Evolutionary conservation across 163 green algal species (phyloP).

Genomic region (Scenedesmus sp.): DNA sequence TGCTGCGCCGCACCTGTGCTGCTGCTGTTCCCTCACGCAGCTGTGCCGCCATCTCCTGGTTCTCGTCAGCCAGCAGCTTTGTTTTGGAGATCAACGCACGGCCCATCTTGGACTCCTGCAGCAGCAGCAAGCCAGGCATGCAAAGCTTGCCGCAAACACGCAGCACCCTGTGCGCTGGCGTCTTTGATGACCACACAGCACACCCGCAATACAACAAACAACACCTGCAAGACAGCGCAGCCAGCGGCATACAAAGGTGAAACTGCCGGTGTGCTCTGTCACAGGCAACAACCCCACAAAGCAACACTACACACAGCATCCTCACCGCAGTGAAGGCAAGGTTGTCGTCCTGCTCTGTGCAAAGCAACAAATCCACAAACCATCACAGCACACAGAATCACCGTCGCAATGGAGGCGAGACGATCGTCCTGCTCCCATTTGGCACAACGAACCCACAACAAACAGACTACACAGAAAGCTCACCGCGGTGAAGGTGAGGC

Average conservation of each 20-base stretch:
- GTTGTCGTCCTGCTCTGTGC: too few species aligned
- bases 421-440: too few species aligned
- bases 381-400: too few species aligned
- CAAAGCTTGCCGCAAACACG: background rate
- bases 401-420: background rate
- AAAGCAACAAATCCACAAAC: too few species aligned
- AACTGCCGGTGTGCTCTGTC: background rate
- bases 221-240: too few species aligned
- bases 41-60: constrained; percentile 45
- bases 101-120: constrained; percentile 50
- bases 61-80: constrained; percentile 40
- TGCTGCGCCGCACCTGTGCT: background rate
- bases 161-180: too few species aligned
- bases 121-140: background rate
- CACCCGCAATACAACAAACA: background rate
- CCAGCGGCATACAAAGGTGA: background rate
- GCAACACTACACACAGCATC: too few species aligned
- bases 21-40: constrained; percentile 11
- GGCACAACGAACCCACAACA: background rate
- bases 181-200: background rate
- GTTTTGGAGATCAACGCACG: constrained; percentile 46
- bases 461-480: background rate
- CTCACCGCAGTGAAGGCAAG: too few species aligned
- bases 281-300: background rate
- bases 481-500: constrained; percentile 41